Percentiles rank a stretch among this genome's conserved stretches.
Evolutionary conservation across 2,329 filamentous ascomycete species (phyloP).

Genomic region (Cladophialophora immunda): DNA sequence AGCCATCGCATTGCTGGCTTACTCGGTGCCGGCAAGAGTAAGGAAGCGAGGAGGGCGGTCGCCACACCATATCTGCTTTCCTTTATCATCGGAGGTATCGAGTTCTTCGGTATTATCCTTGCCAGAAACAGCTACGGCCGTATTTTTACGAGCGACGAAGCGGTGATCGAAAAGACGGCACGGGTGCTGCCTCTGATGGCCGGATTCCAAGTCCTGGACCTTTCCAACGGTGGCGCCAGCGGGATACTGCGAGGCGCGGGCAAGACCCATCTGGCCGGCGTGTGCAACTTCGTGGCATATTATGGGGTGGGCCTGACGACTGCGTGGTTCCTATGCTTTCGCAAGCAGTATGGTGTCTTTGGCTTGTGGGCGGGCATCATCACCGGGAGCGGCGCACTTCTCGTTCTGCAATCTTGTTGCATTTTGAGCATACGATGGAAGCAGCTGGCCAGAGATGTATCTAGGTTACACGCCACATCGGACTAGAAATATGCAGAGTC

Average conservation of each 20-base stretch:
- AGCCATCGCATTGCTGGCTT: conserved; percentile 28
- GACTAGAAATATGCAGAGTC: not conserved
- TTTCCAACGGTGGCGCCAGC: conserved; percentile 30
- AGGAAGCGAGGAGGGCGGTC: conserved; percentile 4
- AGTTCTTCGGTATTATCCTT: conserved; percentile 26
- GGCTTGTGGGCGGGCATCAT: conserved; percentile 40
- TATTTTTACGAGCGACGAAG: conserved; percentile 24
- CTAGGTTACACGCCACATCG: conserved; percentile 5
- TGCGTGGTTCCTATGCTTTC: conserved; percentile 39
- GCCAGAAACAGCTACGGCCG: conserved; percentile 23
- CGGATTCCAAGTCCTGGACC: conserved; percentile 30
- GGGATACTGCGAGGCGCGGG: conserved; percentile 30
- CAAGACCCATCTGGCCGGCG: conserved; percentile 29
- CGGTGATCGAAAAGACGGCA: conserved; percentile 22
- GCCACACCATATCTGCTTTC: conserved; percentile 28
- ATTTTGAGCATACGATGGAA: conserved; percentile 34
- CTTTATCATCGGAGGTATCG: conserved; percentile 24
- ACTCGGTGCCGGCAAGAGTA: conserved; percentile 23
- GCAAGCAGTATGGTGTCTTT: conserved; percentile 29
- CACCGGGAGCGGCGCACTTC: conserved; percentile 32
- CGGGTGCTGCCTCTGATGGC: conserved; percentile 31
- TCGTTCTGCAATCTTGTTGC: conserved; percentile 32
- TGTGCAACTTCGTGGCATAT: conserved; percentile 32
- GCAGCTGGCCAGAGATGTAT: conserved; percentile 19
- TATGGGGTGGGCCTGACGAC: conserved; percentile 31